These are phyloP conservation scores for Elsinoe fawcettii DNA, from an alignment of 2,329 filamentous ascomycete species.

Conservation along the genomic window DNA sequence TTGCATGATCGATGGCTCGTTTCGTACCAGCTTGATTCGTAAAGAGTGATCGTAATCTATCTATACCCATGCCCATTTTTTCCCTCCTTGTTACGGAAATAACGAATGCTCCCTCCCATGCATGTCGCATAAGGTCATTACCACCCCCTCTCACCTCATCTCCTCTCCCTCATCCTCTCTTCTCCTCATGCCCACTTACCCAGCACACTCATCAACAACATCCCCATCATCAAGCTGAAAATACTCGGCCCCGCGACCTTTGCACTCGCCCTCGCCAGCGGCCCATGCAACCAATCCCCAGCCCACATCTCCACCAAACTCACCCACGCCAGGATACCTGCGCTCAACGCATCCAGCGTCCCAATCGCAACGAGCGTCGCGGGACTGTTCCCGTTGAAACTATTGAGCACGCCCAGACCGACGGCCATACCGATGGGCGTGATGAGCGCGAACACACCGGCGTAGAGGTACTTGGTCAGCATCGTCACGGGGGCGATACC, in stretches of 20 bases:
- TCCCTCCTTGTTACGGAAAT: neutral
- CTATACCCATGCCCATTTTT: neutral
- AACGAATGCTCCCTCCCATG: neutral
- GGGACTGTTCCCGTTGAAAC: conserved; percentile 66
- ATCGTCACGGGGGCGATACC: conserved; percentile 19
- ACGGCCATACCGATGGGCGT: conserved; percentile 76
- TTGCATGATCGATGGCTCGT: too few species aligned
- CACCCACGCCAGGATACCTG: conserved; percentile 73
- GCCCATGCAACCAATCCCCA: conserved; percentile 56
- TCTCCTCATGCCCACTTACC: conserved; percentile 61
- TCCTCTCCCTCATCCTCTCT: neutral
- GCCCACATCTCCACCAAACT: conserved; percentile 75
- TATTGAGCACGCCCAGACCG: conserved; percentile 60
- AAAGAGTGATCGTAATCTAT: conserved; percentile 4
- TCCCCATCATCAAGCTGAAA: conserved; percentile 49
- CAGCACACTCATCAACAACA: conserved; percentile 63
- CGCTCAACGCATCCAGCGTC: conserved; percentile 64
- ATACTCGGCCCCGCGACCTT: conserved; percentile 43
- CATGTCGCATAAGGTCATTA: neutral
- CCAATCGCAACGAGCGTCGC: conserved; percentile 63
- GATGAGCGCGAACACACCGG: conserved; percentile 56
- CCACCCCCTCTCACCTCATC: too few species aligned
- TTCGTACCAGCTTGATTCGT: neutral
- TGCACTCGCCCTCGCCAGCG: conserved; percentile 41
- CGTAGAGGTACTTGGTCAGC: conserved; percentile 53